Evolutionary conservation across 2,329 filamentous ascomycete species (phyloP), one percentile per base, ranked within the genome.

Genomic region (Diaporthe batatas): DNA sequence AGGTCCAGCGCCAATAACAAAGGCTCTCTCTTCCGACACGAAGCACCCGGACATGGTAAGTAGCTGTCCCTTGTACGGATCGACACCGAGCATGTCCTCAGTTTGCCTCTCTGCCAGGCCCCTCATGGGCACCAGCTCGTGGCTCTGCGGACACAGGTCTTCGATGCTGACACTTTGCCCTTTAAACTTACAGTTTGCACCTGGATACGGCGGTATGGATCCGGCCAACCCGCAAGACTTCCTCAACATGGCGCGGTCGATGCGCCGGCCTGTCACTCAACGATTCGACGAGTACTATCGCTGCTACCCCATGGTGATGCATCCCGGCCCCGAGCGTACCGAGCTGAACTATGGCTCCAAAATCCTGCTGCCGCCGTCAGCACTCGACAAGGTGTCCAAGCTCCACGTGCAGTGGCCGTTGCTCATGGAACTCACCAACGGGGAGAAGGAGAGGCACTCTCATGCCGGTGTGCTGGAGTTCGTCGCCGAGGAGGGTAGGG

Each of bases 271-370:
- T 81, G 79, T 87, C 84, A 77, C 86, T 69, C 93, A 94, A 78
- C 94, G 95, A 74, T 99, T 99, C 85, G 96, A 99, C 83, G 96
- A 99, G 83, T 98, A 98, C 86, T 98, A 98, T 84, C 92, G 96
- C 79, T 98, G 95, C 86, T 99, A 98, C 80, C 96, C 96, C 55
- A 90, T 98, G 79, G 91, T 92, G 78, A 98, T 99, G 95, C 91
- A 97, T 75, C 94, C 95, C 16, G 95, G 96, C 3, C 91, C 94
- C 49, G 95, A 98, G 79, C 90, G 96, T 77, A 93, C 94, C 68
- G 92, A 95, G 77, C 91, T 97, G 75, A 98, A 98, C 86, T 95
- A 96, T 81, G 96, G 96, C 77, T 97, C 96, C 83, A 99, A 99
- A 86, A 96, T 99, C 78, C 94, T 99, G 81, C 91, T 99, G 75